phyloP scores from a whole-genome alignment of 1,284 basidiomycete species.

The Laetiporus sulphureus region DNA sequence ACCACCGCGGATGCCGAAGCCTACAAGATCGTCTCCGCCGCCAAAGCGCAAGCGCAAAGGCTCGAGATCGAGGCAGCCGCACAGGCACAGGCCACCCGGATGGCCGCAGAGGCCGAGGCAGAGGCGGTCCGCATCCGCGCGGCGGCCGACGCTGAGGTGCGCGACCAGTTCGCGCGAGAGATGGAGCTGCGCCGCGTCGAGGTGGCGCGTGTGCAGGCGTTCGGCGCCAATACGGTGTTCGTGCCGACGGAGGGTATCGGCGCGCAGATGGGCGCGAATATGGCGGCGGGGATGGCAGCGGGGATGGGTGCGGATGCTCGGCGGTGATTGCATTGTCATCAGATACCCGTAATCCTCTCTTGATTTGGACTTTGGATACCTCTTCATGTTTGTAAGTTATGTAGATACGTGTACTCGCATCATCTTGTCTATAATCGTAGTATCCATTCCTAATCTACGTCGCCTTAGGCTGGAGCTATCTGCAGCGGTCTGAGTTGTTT shows the following conservation, averaged over 20 bases:
- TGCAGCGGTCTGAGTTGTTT: no score
- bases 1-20: slow-evolving; percentile 70
- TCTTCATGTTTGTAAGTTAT: no score
- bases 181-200: slow-evolving; percentile 67
- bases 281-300: slow-evolving; percentile 62
- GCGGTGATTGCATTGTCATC: no score
- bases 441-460: no score
- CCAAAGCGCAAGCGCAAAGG: slow-evolving; percentile 66
- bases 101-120: slow-evolving; percentile 69
- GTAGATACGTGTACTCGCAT: no score
- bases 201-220: slow-evolving; percentile 55
- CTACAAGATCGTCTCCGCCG: slow-evolving; percentile 63
- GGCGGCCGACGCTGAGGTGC: slow-evolving; percentile 50
- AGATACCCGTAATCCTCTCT: no score
- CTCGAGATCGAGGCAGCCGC: slow-evolving; percentile 68
- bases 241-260: slow-evolving; percentile 56
- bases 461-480: no score
- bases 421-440: no score
- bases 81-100: slow-evolving; percentile 61
- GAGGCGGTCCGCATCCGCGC: slow-evolving; percentile 61
- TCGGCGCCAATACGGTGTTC: slow-evolving; percentile 65
- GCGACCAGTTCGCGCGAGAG: slow-evolving; percentile 64
- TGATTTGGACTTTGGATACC: no score
- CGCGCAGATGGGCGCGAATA: slow-evolving; percentile 47
- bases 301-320: slow-evolving; percentile 42